A percentile compares a stretch with the other conserved stretches of the same genome.
These are phyloP conservation scores for Starmerella riodocensis DNA, from an alignment of 805 yeast species.

Conservation along the genomic window DNA sequence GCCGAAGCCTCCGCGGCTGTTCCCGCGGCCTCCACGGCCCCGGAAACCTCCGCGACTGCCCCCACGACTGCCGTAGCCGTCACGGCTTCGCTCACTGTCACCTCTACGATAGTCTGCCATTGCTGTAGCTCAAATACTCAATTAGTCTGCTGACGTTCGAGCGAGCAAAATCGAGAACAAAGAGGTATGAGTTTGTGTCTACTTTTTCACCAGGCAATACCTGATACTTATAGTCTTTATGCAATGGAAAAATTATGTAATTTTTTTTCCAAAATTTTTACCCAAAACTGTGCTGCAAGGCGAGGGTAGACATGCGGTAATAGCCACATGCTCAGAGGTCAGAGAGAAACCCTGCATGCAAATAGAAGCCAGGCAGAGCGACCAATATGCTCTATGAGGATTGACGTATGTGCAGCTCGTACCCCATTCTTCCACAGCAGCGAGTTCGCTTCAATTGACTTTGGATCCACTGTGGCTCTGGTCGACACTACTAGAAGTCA, in stretches of 20 bases:
- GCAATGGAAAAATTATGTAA: conserved; percentile 2
- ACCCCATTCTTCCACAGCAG: too few species aligned
- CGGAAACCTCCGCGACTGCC: conserved; percentile 25
- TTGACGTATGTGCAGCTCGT: too few species aligned
- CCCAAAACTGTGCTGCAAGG: not conserved
- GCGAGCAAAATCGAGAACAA: not conserved
- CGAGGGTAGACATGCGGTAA: too few species aligned
- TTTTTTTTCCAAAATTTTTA: conserved; percentile 1
- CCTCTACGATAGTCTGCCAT: conserved; percentile 10
- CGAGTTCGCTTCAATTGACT: too few species aligned
- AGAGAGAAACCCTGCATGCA: too few species aligned
- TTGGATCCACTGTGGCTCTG: too few species aligned
- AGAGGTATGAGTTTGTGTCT: not conserved
- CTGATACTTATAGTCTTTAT: not conserved
- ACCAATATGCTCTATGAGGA: too few species aligned
- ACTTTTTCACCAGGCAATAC: not conserved
- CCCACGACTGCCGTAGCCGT: conserved; percentile 19
- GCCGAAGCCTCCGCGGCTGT: conserved; percentile 31
- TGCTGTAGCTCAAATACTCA: not conserved
- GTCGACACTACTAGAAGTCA: too few species aligned
- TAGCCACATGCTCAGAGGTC: too few species aligned
- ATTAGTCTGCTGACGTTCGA: too few species aligned
- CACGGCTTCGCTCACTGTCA: conserved; percentile 9
- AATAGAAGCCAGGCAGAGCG: too few species aligned
- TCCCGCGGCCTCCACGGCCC: conserved; percentile 32